These are phyloP conservation scores for Cyclotella distinguenda DNA, from an alignment of 108 stramenopile species.

Conservation along the genomic window DNA sequence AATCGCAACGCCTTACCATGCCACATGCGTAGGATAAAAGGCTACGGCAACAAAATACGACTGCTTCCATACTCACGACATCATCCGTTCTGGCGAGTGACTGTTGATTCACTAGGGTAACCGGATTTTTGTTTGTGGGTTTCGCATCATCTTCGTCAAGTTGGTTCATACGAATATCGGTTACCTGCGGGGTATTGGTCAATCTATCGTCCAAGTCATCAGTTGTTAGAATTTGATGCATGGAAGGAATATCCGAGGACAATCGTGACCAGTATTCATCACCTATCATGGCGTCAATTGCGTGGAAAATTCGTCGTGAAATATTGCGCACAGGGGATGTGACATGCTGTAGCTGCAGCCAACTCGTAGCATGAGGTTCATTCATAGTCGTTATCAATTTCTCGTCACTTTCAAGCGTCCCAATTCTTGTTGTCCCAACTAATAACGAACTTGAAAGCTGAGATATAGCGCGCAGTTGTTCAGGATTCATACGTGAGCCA, in stretches of 20 bases:
- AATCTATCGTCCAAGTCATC: conserved; percentile 10
- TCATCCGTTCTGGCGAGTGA: not conserved
- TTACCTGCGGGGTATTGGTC: not conserved
- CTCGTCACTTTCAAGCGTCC: not conserved
- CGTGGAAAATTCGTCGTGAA: not conserved
- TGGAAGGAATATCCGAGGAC: not conserved
- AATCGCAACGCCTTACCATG: not conserved
- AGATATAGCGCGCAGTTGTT: not conserved
- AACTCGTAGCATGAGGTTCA: not conserved
- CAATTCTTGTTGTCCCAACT: too few species aligned
- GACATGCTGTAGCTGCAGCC: not conserved
- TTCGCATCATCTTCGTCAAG: conserved; percentile 15
- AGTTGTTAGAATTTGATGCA: not conserved
- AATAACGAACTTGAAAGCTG: not conserved
- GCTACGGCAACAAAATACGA: conserved; percentile 7
- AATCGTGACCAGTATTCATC: not conserved
- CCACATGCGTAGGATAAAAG: conserved; percentile 8
- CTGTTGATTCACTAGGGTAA: not conserved
- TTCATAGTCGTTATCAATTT: not conserved
- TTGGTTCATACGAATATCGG: not conserved
- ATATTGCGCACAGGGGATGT: conserved; percentile 1
- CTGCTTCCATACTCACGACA: conserved; percentile 3
- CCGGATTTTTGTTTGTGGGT: not conserved
- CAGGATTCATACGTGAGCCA: not conserved
- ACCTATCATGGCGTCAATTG: not conserved